A percentile compares a stretch with the other conserved stretches of the same genome.
Evolutionary conservation across 345 rosid genomes (phyloP).

Genomic region (Capsella bursapastoris): DNA sequence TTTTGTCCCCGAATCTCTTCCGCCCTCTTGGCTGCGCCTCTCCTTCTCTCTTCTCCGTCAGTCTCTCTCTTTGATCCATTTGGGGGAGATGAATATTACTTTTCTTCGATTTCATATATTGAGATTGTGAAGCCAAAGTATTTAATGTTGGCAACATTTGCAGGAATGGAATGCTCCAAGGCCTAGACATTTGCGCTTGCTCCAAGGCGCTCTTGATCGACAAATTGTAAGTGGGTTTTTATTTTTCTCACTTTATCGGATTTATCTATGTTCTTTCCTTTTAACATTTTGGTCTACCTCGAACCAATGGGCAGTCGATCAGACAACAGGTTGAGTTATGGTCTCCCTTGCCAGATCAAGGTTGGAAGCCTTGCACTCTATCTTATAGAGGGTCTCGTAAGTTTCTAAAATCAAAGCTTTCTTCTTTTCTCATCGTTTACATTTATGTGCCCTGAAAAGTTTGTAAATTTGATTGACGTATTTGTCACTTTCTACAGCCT

Average conservation of each 20-base stretch:
- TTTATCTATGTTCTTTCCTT: neutral
- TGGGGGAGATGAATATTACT: neutral
- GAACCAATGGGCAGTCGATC: constrained; percentile 50
- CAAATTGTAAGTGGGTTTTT: constrained; percentile 61
- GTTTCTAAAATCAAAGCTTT: constrained; percentile 34
- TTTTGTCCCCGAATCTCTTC: constrained; percentile 63
- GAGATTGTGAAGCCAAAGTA: constrained; percentile 13
- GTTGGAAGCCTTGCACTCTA: constrained; percentile 76
- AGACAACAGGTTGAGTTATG: constrained; percentile 72
- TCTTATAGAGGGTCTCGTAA: constrained; percentile 50
- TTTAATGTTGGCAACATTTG: constrained; percentile 26
- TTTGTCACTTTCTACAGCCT: constrained; percentile 50
- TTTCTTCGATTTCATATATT: neutral
- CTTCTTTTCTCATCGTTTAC: neutral
- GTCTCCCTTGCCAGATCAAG: constrained; percentile 85
- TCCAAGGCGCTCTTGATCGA: constrained; percentile 65
- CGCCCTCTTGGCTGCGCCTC: constrained; percentile 70
- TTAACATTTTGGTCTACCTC: neutral
- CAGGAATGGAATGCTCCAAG: constrained; percentile 98
- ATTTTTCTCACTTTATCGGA: constrained; percentile 2
- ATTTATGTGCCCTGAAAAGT: neutral
- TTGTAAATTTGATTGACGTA: constrained; percentile 4
- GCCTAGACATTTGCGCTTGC: constrained; percentile 69
- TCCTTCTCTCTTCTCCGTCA: constrained; percentile 81
- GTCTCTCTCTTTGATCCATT: constrained; percentile 29